Base-by-base conservation (phyloP, 805 yeast species). In the Cyberlindnera suaveolens region DNA sequence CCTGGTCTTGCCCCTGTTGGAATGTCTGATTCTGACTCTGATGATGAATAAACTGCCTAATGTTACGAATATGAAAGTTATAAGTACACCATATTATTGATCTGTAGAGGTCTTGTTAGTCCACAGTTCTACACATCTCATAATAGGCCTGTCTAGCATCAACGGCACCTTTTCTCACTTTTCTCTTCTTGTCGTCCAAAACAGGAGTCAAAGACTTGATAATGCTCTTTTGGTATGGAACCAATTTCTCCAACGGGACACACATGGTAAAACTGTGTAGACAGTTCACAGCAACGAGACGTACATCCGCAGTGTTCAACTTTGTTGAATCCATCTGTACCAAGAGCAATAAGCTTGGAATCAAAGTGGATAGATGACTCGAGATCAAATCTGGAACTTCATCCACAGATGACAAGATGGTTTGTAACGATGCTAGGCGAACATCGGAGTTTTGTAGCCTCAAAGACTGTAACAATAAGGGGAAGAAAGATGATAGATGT, bases 1-100 rank as follows among this genome's bases (percentile, higher is more conserved):
- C 95, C 93, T 1, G 95, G 95, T 48, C 71, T 85, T 62, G 95
- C 93, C 1, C 93, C 93, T 29, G 89, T 85, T 19, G 90, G 80
- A 31, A 67, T 71, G 50, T 73, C 76, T 36, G 82, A 78, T 51
- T 80, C 77, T 44, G 78, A 60, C 33, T 64, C 60, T 16, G 66
- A 61, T 31, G 50, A 51, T 31, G 51, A 46, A 32, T 45, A 15
- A n/a, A 19, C n/a, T 23, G 35, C 31, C n/a, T 31, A n/a, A 26
- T n/a, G 26, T 14, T 19, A 31, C 17, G 34, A 36, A 26, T 20
- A 41, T 30, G 16, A 23, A n/a, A 17, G 7, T 6, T 15, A 13
- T 6, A 31, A n/a, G n/a, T 37, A 17, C 14, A 15, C 13, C 27
- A 31, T 26, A n/a, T 36, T 26, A 26, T 15, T 17, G 16, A 11